Evolutionary conservation across 2,329 filamentous ascomycete species (phyloP), one percentile per base, ranked within the genome.

Genomic region (Botrytis aclada): DNA sequence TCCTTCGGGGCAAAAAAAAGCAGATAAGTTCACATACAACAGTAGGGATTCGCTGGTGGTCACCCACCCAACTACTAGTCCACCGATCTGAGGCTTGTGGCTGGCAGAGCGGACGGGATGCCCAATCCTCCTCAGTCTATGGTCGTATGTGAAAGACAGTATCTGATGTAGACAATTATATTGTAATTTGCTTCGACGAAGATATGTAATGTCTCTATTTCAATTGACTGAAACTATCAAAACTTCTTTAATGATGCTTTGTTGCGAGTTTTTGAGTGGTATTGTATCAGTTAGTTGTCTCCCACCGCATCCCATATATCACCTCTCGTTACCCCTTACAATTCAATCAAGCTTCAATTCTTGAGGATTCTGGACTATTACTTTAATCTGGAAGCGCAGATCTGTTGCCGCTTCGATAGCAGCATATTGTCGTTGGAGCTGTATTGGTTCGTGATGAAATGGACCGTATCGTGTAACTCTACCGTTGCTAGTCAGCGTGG

Each of bases 71-170:
- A 43, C 37, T 43, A 65, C 62, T 65, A 65, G 9, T 65, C 25
- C n/a, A 65, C 62, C 62, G 37, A 65, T 65, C 62, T 29, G 41
- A 41, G 37, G 37, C 37, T 65, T 65, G 41, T 65, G 62, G 14
- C 25, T 65, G 62, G 62, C 37, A 65, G 62, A 65, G 62, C 62
- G 37, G 62, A 65, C 37, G 62, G 62, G 62, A 65, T 65, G 62
- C 62, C 62, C 62, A 65, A 60, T 60, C 25, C 56, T 60, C 32
- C 32, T 60, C 56, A 60, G 56, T 60, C 56, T 60, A 60, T 60
- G 56, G 56, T 37, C 58, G 58, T 60, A 60, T 37, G 32, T 58
- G 16, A 8, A 3, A 4, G 29, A 0, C 0, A 0, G 0, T 4
- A 0, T 0, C 9, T 4, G n/a, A 20, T 32, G 9, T 32, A 29